Evolutionary conservation across 2,329 filamentous ascomycete species (phyloP).

Genomic region (Colletotrichum tropicale): DNA sequence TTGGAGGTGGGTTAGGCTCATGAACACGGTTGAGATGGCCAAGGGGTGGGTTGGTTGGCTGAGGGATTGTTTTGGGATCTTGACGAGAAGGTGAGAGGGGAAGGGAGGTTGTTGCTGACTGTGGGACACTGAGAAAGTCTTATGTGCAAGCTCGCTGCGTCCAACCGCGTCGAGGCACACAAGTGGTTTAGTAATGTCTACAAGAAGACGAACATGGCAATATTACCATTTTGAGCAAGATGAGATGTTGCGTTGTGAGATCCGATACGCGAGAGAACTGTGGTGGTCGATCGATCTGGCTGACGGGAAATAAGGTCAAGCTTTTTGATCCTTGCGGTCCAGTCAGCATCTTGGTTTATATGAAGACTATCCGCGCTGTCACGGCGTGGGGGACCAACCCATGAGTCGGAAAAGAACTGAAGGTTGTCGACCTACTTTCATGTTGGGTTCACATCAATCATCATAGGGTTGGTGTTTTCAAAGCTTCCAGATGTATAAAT

Average conservation of each 20-base stretch:
- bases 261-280: background rate
- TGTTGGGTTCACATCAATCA: background rate
- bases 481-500: background rate
- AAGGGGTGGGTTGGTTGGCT: conserved; percentile 60
- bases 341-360: background rate
- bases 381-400: background rate
- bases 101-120: background rate
- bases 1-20: conserved; percentile 53
- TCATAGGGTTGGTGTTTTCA: background rate
- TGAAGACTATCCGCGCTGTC: background rate
- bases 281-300: background rate
- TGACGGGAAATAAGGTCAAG: background rate
- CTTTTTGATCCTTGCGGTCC: background rate
- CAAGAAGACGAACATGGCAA: background rate
- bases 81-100: background rate
- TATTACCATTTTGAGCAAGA: background rate
- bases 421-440: background rate
- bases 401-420: background rate
- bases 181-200: background rate
- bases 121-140: background rate
- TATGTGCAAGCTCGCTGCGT: background rate
- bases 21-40: conserved; percentile 54
- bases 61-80: conserved; percentile 21
- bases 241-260: background rate
- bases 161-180: background rate